Evolutionary conservation across 768 basidiomycete genomes (phyloP).

Genomic region (Tremella yokohamensis): DNA sequence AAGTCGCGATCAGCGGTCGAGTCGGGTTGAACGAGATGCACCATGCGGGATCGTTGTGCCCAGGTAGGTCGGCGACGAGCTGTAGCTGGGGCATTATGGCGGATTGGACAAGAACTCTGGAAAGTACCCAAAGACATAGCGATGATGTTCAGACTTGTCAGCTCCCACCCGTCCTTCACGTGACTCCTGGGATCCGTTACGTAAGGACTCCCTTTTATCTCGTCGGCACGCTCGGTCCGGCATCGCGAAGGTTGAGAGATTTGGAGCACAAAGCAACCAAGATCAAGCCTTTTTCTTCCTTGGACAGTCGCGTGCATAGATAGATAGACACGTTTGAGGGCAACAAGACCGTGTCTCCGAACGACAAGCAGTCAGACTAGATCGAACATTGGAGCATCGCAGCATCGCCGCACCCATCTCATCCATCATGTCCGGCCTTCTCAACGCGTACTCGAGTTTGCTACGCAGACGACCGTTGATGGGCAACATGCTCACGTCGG

Average conservation of each 20-base stretch:
- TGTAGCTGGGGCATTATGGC: constrained; percentile 40
- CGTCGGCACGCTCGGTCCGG: too few relatives aligned
- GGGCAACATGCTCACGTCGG: constrained; percentile 37
- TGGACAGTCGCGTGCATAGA: too few relatives aligned
- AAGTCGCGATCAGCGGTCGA: constrained; percentile 78
- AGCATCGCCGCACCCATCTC: too few relatives aligned
- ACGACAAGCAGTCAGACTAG: too few relatives aligned
- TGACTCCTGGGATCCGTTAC: neutral
- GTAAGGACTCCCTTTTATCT: too few relatives aligned
- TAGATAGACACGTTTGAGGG: too few relatives aligned
- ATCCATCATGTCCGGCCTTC: constrained; percentile 55
- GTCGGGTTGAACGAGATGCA: constrained; percentile 81
- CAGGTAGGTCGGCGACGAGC: constrained; percentile 40
- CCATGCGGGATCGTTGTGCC: constrained; percentile 82
- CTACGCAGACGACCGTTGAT: constrained; percentile 29
- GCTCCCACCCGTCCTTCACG: neutral
- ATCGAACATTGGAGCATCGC: too few relatives aligned
- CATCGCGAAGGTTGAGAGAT: too few relatives aligned
- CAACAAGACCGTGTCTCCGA: too few relatives aligned
- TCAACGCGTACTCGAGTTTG: constrained; percentile 55
- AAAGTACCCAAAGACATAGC: neutral
- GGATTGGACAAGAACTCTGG: neutral
- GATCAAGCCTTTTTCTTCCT: too few relatives aligned
- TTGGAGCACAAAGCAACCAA: too few relatives aligned
- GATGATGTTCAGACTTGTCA: neutral